Evolutionary conservation across 805 yeast genomes (phyloP).

Genomic region (Diddensiella transvaalensis): DNA sequence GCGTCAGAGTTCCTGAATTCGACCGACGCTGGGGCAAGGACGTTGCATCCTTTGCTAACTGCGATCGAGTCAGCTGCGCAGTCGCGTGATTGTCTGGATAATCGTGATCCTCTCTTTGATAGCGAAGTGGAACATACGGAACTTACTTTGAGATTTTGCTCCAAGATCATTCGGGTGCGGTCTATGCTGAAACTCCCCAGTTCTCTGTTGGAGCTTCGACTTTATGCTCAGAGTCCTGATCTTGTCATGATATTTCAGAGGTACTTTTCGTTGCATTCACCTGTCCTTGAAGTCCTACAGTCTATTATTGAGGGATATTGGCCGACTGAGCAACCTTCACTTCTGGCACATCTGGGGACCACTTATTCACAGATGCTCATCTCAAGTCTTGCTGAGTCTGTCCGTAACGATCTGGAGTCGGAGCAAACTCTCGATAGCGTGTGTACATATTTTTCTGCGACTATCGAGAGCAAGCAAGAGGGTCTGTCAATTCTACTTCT

Average conservation of each 20-base stretch:
- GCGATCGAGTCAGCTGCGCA: slow-evolving; percentile 47
- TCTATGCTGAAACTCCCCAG: slow-evolving; percentile 46
- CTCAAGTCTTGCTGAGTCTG: slow-evolving; percentile 55
- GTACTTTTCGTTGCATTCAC: slow-evolving; percentile 45
- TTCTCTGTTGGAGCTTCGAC: slow-evolving; percentile 59
- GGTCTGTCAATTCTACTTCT: slow-evolving; percentile 37
- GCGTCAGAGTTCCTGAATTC: slow-evolving; percentile 54
- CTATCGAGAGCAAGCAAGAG: slow-evolving; percentile 35
- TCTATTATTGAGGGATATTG: slow-evolving; percentile 29
- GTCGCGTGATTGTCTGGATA: slow-evolving; percentile 36
- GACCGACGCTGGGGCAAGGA: slow-evolving; percentile 48
- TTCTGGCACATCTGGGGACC: slow-evolving; percentile 77
- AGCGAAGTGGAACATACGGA: slow-evolving; percentile 50
- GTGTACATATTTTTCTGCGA: slow-evolving; percentile 29
- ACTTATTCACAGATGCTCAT: slow-evolving; percentile 57
- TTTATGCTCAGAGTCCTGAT: slow-evolving; percentile 54
- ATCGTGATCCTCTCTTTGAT: slow-evolving; percentile 43
- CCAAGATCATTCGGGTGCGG: slow-evolving; percentile 55
- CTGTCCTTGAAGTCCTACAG: slow-evolving; percentile 54
- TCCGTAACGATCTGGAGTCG: slow-evolving; percentile 44
- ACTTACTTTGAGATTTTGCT: slow-evolving; percentile 52
- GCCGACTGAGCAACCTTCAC: slow-evolving; percentile 62
- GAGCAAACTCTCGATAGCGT: slow-evolving; percentile 21
- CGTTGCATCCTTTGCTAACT: slow-evolving; percentile 50
- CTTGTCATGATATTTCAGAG: slow-evolving; percentile 57